Percentiles rank a stretch among this genome's conserved stretches.
phyloP scores from a whole-genome alignment of 768 basidiomycete species.

The Cystofilobasidium ferigula region DNA sequence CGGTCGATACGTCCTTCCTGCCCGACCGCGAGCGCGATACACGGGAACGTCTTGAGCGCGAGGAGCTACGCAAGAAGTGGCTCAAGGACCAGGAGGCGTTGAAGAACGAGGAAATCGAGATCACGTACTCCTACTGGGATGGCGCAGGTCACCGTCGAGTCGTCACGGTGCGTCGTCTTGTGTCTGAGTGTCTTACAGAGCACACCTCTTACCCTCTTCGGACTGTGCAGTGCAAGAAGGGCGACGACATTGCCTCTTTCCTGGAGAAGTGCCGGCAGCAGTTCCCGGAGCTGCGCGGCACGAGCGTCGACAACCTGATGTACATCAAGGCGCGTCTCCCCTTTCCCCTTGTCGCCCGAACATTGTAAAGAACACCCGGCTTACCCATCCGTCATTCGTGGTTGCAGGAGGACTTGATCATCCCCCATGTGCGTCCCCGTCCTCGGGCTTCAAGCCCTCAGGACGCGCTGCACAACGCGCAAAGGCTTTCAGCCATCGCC shows the following conservation, averaged over 20 bases:
- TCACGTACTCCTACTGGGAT: constrained; percentile 97
- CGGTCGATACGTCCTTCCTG: constrained; percentile 94
- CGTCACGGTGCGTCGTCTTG: constrained; percentile 54
- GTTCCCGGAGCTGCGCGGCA: constrained; percentile 78
- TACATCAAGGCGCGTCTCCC: constrained; percentile 63
- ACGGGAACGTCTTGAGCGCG: constrained; percentile 74
- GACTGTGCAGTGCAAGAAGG: constrained; percentile 87
- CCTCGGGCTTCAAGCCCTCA: background rate
- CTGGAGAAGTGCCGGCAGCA: constrained; percentile 87
- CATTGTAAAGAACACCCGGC: background rate
- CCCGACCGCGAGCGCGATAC: constrained; percentile 97
- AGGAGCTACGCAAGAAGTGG: constrained; percentile 83
- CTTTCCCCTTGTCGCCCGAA: background rate
- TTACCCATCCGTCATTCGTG: background rate
- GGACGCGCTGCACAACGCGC: no score
- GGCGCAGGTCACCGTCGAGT: constrained; percentile 92
- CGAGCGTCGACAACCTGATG: constrained; percentile 93
- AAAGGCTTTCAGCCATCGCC: no score
- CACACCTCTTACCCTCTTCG: no score
- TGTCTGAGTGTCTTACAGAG: no score
- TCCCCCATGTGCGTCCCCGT: constrained; percentile 64
- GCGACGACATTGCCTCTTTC: constrained; percentile 74
- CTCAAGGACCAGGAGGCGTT: constrained; percentile 58
- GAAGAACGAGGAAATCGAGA: constrained; percentile 66
- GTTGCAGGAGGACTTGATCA: constrained; percentile 83